These are phyloP conservation scores for Saccharum hybrid DNA, from an alignment of 202 grass and related monocot species.

Conservation along the genomic window DNA sequence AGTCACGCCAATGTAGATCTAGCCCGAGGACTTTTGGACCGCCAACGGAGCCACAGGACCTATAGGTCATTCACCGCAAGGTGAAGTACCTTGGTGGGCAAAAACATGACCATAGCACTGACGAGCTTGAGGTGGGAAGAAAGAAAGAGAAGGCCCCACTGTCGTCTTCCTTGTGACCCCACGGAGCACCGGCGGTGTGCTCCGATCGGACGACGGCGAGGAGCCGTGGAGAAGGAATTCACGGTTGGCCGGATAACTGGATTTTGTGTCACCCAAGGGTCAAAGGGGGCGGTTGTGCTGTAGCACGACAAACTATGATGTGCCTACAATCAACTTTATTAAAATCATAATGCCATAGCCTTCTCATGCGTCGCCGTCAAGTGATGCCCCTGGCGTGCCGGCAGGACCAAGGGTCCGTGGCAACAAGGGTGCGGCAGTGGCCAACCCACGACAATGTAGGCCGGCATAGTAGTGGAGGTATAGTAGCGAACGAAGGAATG, in stretches of 20 bases:
- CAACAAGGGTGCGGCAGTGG: background rate
- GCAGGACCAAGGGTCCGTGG: background rate
- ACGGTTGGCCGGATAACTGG: background rate
- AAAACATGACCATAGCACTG: no score
- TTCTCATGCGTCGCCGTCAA: background rate
- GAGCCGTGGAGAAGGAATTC: no score
- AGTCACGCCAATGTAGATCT: no score
- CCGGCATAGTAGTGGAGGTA: constrained; percentile 14
- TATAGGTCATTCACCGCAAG: no score
- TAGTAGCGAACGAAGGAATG: background rate
- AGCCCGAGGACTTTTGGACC: no score
- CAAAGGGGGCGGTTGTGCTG: background rate
- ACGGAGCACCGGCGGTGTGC: no score
- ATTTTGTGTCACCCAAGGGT: background rate
- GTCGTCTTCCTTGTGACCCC: no score
- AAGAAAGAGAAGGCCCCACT: no score
- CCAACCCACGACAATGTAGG: constrained; percentile 25
- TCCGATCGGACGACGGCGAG: no score
- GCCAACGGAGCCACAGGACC: no score
- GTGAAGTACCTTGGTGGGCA: no score
- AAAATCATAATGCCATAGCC: background rate
- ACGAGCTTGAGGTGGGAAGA: no score
- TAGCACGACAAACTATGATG: background rate
- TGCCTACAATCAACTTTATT: background rate
- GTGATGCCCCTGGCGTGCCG: background rate